Percentiles rank a stretch among this genome's conserved stretches.
phyloP scores from a whole-genome alignment of 164 flowering plant species.

The Tetracentron sinense region DNA sequence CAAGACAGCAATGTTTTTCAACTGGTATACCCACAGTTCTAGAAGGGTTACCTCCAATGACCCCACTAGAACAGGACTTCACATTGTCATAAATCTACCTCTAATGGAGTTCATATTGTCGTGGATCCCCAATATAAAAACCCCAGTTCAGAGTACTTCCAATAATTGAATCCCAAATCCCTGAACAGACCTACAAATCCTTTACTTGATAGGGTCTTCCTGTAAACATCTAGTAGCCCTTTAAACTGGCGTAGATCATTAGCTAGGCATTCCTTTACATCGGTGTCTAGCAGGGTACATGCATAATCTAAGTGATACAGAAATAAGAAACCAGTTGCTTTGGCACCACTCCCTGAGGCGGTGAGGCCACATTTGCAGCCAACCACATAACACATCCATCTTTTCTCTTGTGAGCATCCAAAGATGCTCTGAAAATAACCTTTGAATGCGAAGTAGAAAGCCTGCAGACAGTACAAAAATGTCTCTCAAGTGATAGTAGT shows the following conservation, averaged over 20 bases:
- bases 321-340: conserved; percentile 84
- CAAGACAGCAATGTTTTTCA: no score
- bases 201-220: no score
- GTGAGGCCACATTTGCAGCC: conserved; percentile 87
- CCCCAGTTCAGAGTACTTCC: conserved; percentile 95
- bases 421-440: conserved; percentile 78
- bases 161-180: no score
- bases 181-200: no score
- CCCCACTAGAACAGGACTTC: conserved; percentile 93
- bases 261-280: conserved; percentile 47
- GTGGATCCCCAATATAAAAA: conserved; percentile 90
- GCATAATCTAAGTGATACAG: conserved; percentile 93
- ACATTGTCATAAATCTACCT: conserved; percentile 81
- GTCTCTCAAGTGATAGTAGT: neutral
- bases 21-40: neutral
- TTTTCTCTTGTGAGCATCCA: conserved; percentile 83
- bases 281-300: conserved; percentile 84
- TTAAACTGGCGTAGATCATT: conserved; percentile 59
- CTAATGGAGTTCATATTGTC: conserved; percentile 96
- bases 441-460: conserved; percentile 96
- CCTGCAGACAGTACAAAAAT: conserved; percentile 51
- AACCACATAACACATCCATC: conserved; percentile 89
- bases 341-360: conserved; percentile 99
- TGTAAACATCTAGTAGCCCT: no score
- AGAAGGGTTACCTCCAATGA: conserved; percentile 58